Conservation (phyloP, 306 rosid genomes). For the Phaseolus lunatus region DNA sequence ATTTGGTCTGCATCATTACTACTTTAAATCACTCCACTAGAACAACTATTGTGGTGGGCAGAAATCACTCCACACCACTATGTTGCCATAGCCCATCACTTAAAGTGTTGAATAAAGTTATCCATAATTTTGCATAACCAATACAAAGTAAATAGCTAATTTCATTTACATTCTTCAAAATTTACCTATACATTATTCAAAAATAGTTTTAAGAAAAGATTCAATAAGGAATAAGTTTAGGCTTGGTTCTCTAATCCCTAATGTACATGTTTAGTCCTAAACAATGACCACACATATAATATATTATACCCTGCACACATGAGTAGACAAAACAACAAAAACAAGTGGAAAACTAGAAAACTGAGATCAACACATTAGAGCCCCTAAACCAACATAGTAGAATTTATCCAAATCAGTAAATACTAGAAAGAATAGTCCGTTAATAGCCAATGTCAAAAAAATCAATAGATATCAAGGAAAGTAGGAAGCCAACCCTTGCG, state of each 20-base stretch:
- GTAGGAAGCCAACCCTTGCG: conserved; percentile 60
- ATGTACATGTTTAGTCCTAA: conserved; percentile 15
- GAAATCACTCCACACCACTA: background rate
- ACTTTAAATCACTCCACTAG: too few relatives aligned
- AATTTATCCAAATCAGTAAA: conserved; percentile 6
- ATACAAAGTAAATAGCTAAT: background rate
- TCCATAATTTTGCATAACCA: background rate
- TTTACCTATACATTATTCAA: conserved; percentile 6
- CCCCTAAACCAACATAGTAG: background rate
- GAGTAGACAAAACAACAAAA: conserved; percentile 8
- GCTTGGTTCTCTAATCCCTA: conserved; percentile 32
- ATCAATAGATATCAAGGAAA: conserved; percentile 34
- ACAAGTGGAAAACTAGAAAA: conserved; percentile 18
- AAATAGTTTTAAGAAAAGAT: background rate
- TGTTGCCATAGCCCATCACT: background rate
- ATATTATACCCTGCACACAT: background rate
- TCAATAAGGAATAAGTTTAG: conserved; percentile 5
- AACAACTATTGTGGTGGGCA: background rate
- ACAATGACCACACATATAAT: background rate
- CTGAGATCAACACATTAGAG: background rate
- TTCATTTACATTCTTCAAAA: too few relatives aligned
- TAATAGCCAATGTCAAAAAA: conserved; percentile 30
- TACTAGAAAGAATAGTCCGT: conserved; percentile 24
- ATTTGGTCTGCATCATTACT: too few relatives aligned
- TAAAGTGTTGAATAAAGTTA: conserved; percentile 14